Base-by-base conservation (phyloP, 1,139 yeast genomes). In the Saccharomycopsis crataegensis region DNA sequence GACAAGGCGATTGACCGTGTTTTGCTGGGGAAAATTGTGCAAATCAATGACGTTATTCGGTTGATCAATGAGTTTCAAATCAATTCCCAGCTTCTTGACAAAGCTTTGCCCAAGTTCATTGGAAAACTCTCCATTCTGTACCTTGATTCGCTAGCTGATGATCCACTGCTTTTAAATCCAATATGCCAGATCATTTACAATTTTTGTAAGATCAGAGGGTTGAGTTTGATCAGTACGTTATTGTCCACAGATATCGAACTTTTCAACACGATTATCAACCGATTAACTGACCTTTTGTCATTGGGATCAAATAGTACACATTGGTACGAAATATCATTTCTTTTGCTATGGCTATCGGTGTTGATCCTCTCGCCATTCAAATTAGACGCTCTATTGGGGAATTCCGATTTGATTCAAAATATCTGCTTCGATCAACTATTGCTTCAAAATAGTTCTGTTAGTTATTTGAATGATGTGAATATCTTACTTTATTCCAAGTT, bases 311-410 rank as follows among this genome's bases (percentile, higher is more conserved):
- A 14, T 22, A 22, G n/a, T n/a, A 4, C n/a, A 40, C 17, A 12
- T 5, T 77, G 96, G 94, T 71, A 80, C 59, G 78, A 78, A 50
- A 65, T 74, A 9, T 87, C 80, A 60, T 66, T 83, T 3, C 65
- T 82, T 46, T 67, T 89, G n/a, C 69, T 86, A 7, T 90, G 96
- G 96, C 70, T 88, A 14, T 76, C 86, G 0, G 79, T 83, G 34
- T 68, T 89, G 17, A 77, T 82, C 0, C 68, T 86, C 40, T 81
- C 83, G 0, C 97, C 98, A 0, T 90, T 90, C 63, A 28, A 45
- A 7, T 43, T 56, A 40, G 42, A 46, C 11, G n/a, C 41, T 8
- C 42, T 54, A 12, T 6, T 53, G 7, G 40, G 32, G 6, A 44
- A 51, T 34, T 9, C 64, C 64, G 2, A 55, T 67, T 3, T 64